Evolutionary conservation across 2,329 filamentous ascomycete species (phyloP).

Genomic region (Microdochium trichocladiopsis): DNA sequence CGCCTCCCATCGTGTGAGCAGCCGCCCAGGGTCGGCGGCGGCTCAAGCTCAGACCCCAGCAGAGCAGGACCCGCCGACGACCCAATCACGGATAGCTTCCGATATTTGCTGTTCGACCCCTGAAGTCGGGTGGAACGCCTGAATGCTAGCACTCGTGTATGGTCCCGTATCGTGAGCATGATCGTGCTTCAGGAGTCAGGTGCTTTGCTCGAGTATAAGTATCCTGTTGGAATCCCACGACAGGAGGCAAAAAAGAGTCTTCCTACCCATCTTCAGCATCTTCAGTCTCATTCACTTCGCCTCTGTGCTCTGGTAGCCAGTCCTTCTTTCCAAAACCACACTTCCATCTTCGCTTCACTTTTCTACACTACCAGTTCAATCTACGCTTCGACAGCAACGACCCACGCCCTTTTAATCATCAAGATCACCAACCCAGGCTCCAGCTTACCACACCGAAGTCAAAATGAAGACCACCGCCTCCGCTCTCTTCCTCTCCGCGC

Average conservation of each 20-base stretch:
- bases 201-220: not conserved
- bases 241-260: not conserved
- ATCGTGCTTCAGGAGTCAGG: too few species aligned
- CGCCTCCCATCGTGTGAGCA: too few species aligned
- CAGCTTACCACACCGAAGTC: not conserved
- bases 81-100: not conserved
- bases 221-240: not conserved
- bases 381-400: not conserved
- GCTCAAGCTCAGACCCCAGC: too few species aligned
- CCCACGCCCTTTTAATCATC: too few species aligned
- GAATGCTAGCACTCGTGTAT: too few species aligned
- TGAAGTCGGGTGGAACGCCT: not conserved
- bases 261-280: not conserved
- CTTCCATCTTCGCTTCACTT: not conserved
- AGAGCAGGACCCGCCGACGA: not conserved
- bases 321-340: constrained; percentile 1
- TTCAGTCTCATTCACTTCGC: not conserved
- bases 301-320: constrained; percentile 2
- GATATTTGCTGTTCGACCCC: not conserved
- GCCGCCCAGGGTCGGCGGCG: too few species aligned
- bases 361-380: constrained; percentile 1
- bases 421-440: not conserved
- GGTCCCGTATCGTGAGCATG: too few species aligned
- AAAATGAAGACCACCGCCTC: constrained; percentile 3
- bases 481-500: constrained; percentile 1